Evolutionary conservation across 768 basidiomycete genomes (phyloP).

Genomic region (Chalciporus chontae): DNA sequence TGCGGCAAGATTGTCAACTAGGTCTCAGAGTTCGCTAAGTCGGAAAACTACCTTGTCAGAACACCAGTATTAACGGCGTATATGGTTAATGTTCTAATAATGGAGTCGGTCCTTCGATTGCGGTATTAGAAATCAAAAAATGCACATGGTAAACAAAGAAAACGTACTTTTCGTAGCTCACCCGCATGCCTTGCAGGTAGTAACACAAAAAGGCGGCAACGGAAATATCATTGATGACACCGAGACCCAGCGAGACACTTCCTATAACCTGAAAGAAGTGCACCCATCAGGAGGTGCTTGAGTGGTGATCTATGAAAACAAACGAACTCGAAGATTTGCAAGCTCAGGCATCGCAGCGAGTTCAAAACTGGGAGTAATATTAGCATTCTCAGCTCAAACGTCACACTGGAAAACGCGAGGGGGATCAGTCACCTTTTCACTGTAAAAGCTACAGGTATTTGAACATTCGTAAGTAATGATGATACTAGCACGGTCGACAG

Average conservation of each 20-base stretch:
- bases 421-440: constrained; percentile 36
- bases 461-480: not conserved
- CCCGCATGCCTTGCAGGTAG: constrained; percentile 52
- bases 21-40: not conserved
- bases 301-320: not conserved
- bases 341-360: constrained; percentile 43
- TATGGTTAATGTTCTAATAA: constrained; percentile 54
- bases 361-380: constrained; percentile 31
- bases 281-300: not conserved
- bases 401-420: not conserved
- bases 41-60: constrained; percentile 49
- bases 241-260: constrained; percentile 44
- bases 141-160: not conserved
- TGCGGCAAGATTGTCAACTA: constrained; percentile 7
- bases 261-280: constrained; percentile 40
- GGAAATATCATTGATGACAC: constrained; percentile 47
- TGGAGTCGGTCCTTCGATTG: constrained; percentile 44
- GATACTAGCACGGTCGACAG: not conserved
- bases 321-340: constrained; percentile 42
- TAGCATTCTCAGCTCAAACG: not conserved
- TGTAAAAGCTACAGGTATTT: constrained; percentile 37
- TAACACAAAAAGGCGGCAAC: constrained; percentile 51
- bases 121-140: not conserved
- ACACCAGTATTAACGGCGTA: constrained; percentile 63
- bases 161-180: constrained; percentile 43